Evolutionary conservation across 306 rosid species (phyloP).

Genomic region (Pyrus pyrifolia): DNA sequence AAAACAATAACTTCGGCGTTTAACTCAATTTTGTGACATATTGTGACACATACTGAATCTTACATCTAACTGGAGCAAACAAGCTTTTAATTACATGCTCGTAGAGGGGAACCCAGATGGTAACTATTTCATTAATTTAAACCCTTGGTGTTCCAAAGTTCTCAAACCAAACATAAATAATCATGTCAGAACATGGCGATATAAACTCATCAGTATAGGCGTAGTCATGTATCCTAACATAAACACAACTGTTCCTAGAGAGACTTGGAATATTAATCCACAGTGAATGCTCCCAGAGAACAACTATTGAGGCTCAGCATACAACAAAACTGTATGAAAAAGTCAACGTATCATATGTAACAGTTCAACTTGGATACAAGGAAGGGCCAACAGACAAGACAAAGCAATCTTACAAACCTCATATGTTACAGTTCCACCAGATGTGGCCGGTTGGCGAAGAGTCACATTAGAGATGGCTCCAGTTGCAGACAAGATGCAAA

Average conservation of each 20-base stretch:
- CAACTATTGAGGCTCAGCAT: neutral
- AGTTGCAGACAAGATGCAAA: constrained; percentile 59
- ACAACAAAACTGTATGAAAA: neutral
- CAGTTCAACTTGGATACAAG: neutral
- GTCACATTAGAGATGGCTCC: constrained; percentile 75
- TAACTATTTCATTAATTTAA: neutral
- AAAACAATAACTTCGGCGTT: too few relatives aligned
- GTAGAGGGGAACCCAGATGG: neutral
- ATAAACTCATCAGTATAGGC: neutral
- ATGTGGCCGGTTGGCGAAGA: constrained; percentile 52
- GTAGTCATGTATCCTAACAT: neutral
- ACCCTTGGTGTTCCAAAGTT: neutral
- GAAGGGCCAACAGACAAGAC: neutral
- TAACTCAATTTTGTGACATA: neutral
- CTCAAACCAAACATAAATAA: neutral
- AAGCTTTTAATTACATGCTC: neutral
- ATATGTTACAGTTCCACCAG: constrained; percentile 76
- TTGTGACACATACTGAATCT: neutral
- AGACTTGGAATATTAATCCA: neutral
- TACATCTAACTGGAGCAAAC: neutral
- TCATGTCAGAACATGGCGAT: neutral
- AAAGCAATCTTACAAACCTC: constrained; percentile 52
- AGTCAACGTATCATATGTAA: neutral
- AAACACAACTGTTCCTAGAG: neutral
- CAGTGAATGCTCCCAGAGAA: neutral